phyloP scores from a whole-genome alignment of 805 yeast genomes.

The Metschnikowia koreensis region DNA sequence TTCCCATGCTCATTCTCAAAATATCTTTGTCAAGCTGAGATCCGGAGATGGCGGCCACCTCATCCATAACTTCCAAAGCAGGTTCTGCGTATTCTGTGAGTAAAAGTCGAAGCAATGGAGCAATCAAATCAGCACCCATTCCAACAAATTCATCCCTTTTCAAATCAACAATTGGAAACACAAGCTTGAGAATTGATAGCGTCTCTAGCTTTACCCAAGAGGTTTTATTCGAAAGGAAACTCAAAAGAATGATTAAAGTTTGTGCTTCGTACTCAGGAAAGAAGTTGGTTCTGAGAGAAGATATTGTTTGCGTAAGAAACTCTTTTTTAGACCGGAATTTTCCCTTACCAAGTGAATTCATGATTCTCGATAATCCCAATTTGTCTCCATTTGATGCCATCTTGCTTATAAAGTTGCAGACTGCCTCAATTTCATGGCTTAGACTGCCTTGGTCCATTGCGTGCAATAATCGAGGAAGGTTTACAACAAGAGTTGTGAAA shows the following conservation, averaged over 20 bases:
- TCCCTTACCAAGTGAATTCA: conserved; percentile 72
- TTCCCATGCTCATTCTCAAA: conserved; percentile 87
- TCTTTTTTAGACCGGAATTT: conserved; percentile 90
- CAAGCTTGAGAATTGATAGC: conserved; percentile 66
- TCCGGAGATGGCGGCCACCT: conserved; percentile 80
- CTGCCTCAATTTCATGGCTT: conserved; percentile 46
- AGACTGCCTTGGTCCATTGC: conserved; percentile 60
- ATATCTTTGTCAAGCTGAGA: conserved; percentile 89
- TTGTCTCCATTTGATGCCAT: conserved; percentile 61
- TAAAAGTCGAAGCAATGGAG: conserved; percentile 77
- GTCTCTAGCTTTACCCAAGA: conserved; percentile 82
- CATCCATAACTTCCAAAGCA: conserved; percentile 88
- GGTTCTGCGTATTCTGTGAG: conserved; percentile 85
- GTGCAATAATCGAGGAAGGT: conserved; percentile 81
- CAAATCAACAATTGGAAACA: conserved; percentile 77
- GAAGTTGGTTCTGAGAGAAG: conserved; percentile 63
- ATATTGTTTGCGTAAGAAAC: conserved; percentile 76
- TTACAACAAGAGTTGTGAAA: conserved; percentile 69
- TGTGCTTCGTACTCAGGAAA: conserved; percentile 76
- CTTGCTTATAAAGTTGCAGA: conserved; percentile 45
- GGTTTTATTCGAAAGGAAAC: conserved; percentile 72
- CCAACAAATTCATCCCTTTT: conserved; percentile 77
- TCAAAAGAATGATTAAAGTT: conserved; percentile 70
- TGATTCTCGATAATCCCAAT: conserved; percentile 62
- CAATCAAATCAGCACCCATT: conserved; percentile 91